Conservation (phyloP, 805 yeast species). For the Clavispora carvajalis region DNA sequence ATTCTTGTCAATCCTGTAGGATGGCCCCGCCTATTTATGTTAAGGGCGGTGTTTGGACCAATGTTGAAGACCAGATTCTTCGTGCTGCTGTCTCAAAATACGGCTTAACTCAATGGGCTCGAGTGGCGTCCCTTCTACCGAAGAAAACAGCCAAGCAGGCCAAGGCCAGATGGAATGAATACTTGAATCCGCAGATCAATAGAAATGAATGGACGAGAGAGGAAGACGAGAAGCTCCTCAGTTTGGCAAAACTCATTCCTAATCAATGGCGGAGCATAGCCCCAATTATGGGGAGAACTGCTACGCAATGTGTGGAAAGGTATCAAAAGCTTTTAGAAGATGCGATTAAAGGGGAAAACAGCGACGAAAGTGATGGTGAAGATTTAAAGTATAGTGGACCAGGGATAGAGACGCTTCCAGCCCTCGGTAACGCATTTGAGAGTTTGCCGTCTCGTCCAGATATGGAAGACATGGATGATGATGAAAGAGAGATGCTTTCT, state of each 20-base stretch:
- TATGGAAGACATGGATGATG: constrained; percentile 74
- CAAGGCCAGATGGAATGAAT: constrained; percentile 88
- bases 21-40: constrained; percentile 57
- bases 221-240: constrained; percentile 70
- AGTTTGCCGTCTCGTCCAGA: constrained; percentile 79
- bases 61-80: constrained; percentile 76
- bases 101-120: constrained; percentile 92
- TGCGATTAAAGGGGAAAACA: constrained; percentile 20
- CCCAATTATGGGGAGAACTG: constrained; percentile 73
- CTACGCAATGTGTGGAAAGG: constrained; percentile 79
- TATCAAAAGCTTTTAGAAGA: constrained; percentile 68
- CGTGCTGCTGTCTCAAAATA: constrained; percentile 90
- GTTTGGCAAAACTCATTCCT: constrained; percentile 67
- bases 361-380: constrained; percentile 18
- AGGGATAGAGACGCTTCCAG: constrained; percentile 47
- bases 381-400: constrained; percentile 44
- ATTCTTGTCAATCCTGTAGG: neutral
- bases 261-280: constrained; percentile 96
- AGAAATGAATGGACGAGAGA: constrained; percentile 64
- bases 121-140: constrained; percentile 80
- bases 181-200: constrained; percentile 68
- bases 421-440: constrained; percentile 53
- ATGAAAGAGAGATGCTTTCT: constrained; percentile 86
- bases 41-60: constrained; percentile 89
- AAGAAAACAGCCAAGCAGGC: constrained; percentile 89